Evolutionary conservation across 768 basidiomycete species (phyloP), one percentile per base, ranked within the genome.

Genomic region (Trametes punicea): DNA sequence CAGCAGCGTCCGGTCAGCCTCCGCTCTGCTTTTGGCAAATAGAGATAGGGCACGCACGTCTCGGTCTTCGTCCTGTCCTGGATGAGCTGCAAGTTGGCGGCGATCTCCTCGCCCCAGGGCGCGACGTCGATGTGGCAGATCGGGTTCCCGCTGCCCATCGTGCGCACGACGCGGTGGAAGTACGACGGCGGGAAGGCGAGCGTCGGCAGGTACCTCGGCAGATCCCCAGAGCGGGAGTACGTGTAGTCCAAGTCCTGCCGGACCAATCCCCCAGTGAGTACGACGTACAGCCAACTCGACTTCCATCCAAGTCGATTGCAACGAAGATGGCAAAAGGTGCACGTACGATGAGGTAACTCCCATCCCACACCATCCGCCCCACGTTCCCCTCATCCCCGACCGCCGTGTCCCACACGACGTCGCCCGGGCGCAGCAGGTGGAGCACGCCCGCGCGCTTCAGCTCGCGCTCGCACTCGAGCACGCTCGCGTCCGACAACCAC

Each of bases 321-420:
- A 2, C 18, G 11, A n/a, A 41, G 4, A 41, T 23, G 57, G 46
- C 51, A 56, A 59, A 63, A n/a, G 45, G 57, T 62, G 31, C 25
- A 76, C 88, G 65, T 66, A 93, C 90, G 63, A 93, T 83, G 6
- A 93, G 77, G 71, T 91, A 93, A 57, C 81, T 83, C n/a, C 91
- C 91, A 66, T 93, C 92, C 90, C 90, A 93, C 8, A 92, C 76
- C 69, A 93, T 67, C 60, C 88, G 73, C n/a, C 91, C 91, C 6
- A 85, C 77, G 68, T 93, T 93, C 1, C 85, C 88, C 66, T 93
- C 90, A 65, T 93, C 90, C 8, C 88, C 87, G 1, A 89, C 88
- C 4, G 90, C 92, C 13, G 85, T 76, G 64, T 93, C 92, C 90
- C 91, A 93, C 13, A 93, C 82, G 0, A 93, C 83, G 67, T 94